These are phyloP conservation scores for Botrytis pseudocinerea DNA, from an alignment of 2,329 filamentous ascomycete species.

Conservation along the genomic window DNA sequence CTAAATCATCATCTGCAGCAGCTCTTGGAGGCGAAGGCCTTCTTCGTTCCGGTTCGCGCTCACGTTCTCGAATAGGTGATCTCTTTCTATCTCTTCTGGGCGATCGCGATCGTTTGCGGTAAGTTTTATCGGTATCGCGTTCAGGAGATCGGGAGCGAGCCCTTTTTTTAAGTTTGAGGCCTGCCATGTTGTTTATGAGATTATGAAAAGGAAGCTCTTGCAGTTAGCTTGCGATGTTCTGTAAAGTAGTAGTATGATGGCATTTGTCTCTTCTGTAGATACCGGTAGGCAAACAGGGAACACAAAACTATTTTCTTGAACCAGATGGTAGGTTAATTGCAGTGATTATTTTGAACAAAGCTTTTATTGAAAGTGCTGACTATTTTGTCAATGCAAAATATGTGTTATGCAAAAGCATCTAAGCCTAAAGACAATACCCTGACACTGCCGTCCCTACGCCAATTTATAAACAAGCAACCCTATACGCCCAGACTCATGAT, in stretches of 20 bases:
- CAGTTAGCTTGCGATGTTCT: background rate
- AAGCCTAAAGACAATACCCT: conserved; percentile 24
- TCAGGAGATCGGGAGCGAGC: conserved; percentile 22
- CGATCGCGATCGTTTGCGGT: conserved; percentile 23
- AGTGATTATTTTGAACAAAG: conserved; percentile 8
- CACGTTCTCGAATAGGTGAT: conserved; percentile 41
- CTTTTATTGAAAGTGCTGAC: conserved; percentile 18
- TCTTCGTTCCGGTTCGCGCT: conserved; percentile 43
- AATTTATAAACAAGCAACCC: conserved; percentile 23
- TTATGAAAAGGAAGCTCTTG: background rate
- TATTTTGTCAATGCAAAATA: conserved; percentile 19
- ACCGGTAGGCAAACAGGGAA: background rate
- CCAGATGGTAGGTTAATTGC: background rate
- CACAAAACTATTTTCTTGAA: background rate
- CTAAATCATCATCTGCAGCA: conserved; percentile 38
- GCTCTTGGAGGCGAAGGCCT: conserved; percentile 49
- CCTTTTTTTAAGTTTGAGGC: conserved; percentile 23
- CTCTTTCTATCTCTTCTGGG: conserved; percentile 45
- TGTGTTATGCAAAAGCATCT: conserved; percentile 25
- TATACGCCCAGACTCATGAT: conserved; percentile 25
- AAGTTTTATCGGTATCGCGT: conserved; percentile 20
- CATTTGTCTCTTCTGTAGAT: background rate
- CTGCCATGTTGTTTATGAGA: conserved; percentile 17
- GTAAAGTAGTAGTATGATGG: background rate
- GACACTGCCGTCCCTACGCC: conserved; percentile 22